Evolutionary conservation across 148 eudicot genomes (phyloP).

Genomic region (Gaultheria prostrata): DNA sequence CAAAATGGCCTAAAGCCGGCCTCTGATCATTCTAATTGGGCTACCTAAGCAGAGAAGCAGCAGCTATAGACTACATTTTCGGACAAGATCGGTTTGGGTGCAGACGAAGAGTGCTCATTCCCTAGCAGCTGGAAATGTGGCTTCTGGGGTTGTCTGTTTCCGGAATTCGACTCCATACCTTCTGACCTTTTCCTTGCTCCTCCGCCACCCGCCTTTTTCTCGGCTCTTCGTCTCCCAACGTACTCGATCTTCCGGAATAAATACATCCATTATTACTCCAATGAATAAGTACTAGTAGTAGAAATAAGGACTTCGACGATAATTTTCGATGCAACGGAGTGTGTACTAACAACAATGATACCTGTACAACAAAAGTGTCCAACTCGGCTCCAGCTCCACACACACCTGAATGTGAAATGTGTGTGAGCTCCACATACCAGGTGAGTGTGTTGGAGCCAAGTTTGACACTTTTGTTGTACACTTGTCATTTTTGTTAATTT

Average conservation of each 20-base stretch:
- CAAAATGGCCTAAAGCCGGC: neutral
- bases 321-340: neutral
- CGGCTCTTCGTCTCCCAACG: conserved; percentile 25
- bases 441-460: no score
- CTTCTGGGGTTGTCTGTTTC: neutral
- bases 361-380: no score
- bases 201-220: conserved; percentile 19
- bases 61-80: conserved; percentile 1
- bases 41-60: conserved; percentile 15
- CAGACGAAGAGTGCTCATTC: neutral
- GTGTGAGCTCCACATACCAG: no score
- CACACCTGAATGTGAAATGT: no score
- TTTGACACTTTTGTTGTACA: no score
- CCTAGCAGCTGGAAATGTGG: neutral
- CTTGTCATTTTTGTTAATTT: no score
- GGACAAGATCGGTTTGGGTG: neutral
- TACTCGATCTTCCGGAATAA: conserved; percentile 42
- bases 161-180: neutral
- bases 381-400: no score
- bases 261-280: conserved; percentile 28
- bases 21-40: neutral
- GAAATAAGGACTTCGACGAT: neutral
- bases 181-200: neutral
- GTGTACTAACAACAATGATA: no score
- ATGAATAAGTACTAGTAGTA: neutral